A percentile compares a stretch with the other conserved stretches of the same genome.
phyloP scores from a whole-genome alignment of 306 rosid species.

The Fragaria nilgerrensis region DNA sequence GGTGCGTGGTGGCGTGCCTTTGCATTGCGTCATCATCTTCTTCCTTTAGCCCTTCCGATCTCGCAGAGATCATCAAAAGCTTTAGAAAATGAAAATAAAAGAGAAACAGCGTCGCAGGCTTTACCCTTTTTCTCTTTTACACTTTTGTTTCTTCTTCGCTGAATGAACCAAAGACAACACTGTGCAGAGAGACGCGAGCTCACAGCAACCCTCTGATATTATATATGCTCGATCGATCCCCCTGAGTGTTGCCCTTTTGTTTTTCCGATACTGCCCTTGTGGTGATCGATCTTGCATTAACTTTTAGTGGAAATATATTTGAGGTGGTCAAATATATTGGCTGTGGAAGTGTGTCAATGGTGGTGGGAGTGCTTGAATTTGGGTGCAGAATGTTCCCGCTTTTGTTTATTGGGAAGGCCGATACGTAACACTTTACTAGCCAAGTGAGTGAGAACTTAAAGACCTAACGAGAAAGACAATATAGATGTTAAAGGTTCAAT shows the following conservation, averaged over 20 bases:
- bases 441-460: neutral
- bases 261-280: slow-evolving; percentile 1
- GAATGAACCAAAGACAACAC: neutral
- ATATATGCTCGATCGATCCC: neutral
- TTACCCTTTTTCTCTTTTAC: neutral
- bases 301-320: neutral
- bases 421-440: neutral
- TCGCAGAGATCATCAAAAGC: slow-evolving; percentile 4
- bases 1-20: slow-evolving; percentile 36
- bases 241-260: neutral
- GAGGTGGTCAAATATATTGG: slow-evolving; percentile 26
- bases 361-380: slow-evolving; percentile 26
- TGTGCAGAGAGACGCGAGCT: neutral
- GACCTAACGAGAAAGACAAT: neutral
- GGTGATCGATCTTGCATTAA: neutral
- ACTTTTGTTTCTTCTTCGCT: neutral
- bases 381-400: slow-evolving; percentile 39
- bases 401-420: slow-evolving; percentile 10
- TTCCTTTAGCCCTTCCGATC: slow-evolving; percentile 15
- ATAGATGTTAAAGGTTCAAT: neutral
- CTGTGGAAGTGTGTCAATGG: neutral
- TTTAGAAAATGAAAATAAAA: neutral
- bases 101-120: slow-evolving; percentile 14
- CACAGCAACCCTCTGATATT: neutral
- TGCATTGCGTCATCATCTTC: slow-evolving; percentile 34